Base-by-base conservation (phyloP, 1,139 yeast species). In the Pneumocystis sp. region DNA sequence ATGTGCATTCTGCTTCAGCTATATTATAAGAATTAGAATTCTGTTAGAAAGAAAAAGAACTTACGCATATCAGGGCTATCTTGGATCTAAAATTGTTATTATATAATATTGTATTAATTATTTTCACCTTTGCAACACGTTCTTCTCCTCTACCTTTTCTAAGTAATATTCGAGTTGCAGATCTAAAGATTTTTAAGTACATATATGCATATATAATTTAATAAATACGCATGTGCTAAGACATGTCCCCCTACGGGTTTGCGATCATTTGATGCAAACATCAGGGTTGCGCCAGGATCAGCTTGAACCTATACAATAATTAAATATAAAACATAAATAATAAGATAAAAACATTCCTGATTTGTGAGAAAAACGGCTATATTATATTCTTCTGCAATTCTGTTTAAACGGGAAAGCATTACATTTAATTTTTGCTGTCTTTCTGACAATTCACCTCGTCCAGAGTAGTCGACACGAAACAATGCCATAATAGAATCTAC, bases 191-290 rank as follows among this genome's bases (percentile, higher is more conserved):
- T 50, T 82, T 0, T 86, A 86, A 73, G 83, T 7, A 39, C 15
- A 12, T 29, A 12, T 19, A 35, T 35, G 25, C 19, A 40, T 8
- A 59, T 12, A 19, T 40, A 35, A 19, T 40, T 40, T 2, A 31
- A 34, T 12, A 29, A n/a, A 19, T 50, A 50, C 15, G 65, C 64
- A 61, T 70, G 64, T n/a, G 70, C 72, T 65, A 83, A 73, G 50
- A 83, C 83, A 73, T 83, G 87, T 0, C 86, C 87, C 37, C 86
- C 87, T 66, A 83, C 81, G 0, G 87, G 87, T 71, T 83, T 83
- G 67, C 86, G 77, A 73, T 84, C 87, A 21, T 84, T 85, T 45
- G 84, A 77, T 0, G 86, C 86, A 75, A 83, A 83, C 65, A 83
- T 73, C 1, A 85, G 82, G 65, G 85, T 82, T 0, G 86, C 87